Percentiles rank a stretch among this genome's conserved stretches.
Conservation (phyloP, 1,284 basidiomycete species). For the Leccinum solheimii region DNA sequence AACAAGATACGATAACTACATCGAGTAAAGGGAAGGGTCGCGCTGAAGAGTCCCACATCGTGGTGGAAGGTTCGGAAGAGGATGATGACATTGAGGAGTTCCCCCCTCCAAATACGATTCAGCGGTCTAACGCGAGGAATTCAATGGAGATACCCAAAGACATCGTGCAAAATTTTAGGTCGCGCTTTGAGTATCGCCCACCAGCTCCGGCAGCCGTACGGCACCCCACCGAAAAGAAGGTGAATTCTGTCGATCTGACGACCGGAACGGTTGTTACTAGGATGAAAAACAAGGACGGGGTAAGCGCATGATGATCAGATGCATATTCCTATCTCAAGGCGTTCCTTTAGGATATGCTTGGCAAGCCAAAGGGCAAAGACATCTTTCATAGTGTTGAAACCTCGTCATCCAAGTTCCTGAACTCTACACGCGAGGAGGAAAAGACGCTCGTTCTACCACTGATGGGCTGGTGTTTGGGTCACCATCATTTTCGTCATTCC, state of each 20-base stretch:
- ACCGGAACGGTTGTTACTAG: conserved; percentile 2
- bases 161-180: conserved; percentile 17
- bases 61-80: conserved; percentile 26
- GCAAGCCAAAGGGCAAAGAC: background rate
- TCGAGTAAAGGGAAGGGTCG: conserved; percentile 30
- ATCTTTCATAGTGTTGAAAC: conserved; percentile 27
- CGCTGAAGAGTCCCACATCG: conserved; percentile 4
- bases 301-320: conserved; percentile 15
- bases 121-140: background rate
- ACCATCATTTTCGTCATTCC: conserved; percentile 18
- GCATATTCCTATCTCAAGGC: conserved; percentile 4
- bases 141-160: conserved; percentile 20
- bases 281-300: conserved; percentile 32
- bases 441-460: conserved; percentile 18
- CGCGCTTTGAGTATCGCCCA: conserved; percentile 8
- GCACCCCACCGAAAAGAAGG: background rate
- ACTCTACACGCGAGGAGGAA: conserved; percentile 18
- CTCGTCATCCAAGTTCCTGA: conserved; percentile 29
- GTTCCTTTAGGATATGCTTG: conserved; percentile 9
- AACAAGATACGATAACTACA: background rate
- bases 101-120: conserved; percentile 1
- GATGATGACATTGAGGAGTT: conserved; percentile 27
- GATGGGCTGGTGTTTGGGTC: conserved; percentile 30
- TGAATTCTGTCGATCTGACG: conserved; percentile 15
- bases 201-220: conserved; percentile 12